These are phyloP conservation scores for Cryptosporidium sp. DNA, from an alignment of 169 alveolate genomes.

Conservation along the genomic window DNA sequence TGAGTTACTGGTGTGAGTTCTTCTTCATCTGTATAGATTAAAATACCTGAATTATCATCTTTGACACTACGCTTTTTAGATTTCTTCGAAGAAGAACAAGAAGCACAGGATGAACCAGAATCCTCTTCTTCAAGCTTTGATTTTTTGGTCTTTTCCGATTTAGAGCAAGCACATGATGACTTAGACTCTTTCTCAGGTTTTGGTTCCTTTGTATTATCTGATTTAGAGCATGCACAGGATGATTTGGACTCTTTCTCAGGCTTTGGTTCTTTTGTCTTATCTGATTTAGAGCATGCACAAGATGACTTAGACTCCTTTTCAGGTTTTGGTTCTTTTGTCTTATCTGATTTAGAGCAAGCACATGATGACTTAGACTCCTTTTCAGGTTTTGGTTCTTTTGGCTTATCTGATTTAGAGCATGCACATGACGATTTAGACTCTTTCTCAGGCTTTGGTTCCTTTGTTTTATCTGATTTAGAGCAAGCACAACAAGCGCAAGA, in stretches of 20 bases:
- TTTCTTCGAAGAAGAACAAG: not conserved
- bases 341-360: not conserved
- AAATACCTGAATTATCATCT: not conserved
- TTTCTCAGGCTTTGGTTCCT: not conserved
- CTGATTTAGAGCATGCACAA: not conserved
- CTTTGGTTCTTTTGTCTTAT: not conserved
- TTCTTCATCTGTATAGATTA: not conserved
- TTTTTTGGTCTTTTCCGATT: not conserved
- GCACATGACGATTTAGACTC: constrained; percentile 3
- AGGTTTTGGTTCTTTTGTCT: not conserved
- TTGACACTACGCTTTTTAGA: not conserved
- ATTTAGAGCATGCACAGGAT: not conserved
- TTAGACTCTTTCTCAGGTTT: not conserved
- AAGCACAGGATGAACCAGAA: not conserved
- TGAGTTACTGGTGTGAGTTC: not conserved
- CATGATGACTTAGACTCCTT: not conserved
- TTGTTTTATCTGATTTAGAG: not conserved
- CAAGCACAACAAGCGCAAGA: constrained; percentile 17
- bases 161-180: not conserved
- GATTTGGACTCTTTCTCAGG: not conserved
- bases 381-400: not conserved
- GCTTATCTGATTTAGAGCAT: not conserved
- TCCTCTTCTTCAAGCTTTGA: too few species aligned
- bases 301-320: not conserved
- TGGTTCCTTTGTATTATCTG: not conserved